Conservation (phyloP, 345 rosid species). For the Euphorbia peplus region DNA sequence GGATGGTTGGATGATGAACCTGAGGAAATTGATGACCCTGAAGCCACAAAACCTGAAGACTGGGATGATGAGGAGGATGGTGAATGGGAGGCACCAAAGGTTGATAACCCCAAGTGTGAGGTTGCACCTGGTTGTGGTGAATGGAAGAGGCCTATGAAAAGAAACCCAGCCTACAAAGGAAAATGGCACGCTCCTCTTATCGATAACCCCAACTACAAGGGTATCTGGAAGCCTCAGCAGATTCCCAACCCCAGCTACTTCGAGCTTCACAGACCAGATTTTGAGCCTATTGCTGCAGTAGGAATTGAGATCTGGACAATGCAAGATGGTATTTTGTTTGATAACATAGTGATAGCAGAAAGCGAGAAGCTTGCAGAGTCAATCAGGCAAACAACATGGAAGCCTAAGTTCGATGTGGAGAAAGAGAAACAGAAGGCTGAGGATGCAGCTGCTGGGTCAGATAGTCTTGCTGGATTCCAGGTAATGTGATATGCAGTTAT, state of each 20-base stretch:
- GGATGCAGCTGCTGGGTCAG: slow-evolving; percentile 54
- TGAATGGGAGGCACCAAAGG: slow-evolving; percentile 85
- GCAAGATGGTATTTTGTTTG: slow-evolving; percentile 86
- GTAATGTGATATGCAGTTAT: slow-evolving; percentile 19
- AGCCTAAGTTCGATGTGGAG: slow-evolving; percentile 62
- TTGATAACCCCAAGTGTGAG: slow-evolving; percentile 76
- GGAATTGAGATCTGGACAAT: slow-evolving; percentile 95
- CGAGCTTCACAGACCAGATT: slow-evolving; percentile 67
- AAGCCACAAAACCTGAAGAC: slow-evolving; percentile 83
- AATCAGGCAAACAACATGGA: slow-evolving; percentile 52
- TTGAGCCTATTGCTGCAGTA: slow-evolving; percentile 74
- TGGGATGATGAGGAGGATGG: slow-evolving; percentile 98
- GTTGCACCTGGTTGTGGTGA: slow-evolving; percentile 80
- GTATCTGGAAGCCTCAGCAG: slow-evolving; percentile 79
- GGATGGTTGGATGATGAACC: slow-evolving; percentile 93
- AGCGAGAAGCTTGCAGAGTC: slow-evolving; percentile 61
- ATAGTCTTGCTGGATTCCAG: slow-evolving; percentile 45
- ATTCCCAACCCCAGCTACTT: slow-evolving; percentile 77
- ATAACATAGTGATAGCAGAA: slow-evolving; percentile 64
- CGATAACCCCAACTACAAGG: slow-evolving; percentile 82
- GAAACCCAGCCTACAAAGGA: slow-evolving; percentile 83
- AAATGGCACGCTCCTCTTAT: slow-evolving; percentile 76
- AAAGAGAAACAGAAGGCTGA: slow-evolving; percentile 74
- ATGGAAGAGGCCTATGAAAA: slow-evolving; percentile 84
- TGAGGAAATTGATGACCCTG: slow-evolving; percentile 85